Base-by-base conservation (phyloP, 2,329 filamentous ascomycete species). In the Beauveria caledonica region DNA sequence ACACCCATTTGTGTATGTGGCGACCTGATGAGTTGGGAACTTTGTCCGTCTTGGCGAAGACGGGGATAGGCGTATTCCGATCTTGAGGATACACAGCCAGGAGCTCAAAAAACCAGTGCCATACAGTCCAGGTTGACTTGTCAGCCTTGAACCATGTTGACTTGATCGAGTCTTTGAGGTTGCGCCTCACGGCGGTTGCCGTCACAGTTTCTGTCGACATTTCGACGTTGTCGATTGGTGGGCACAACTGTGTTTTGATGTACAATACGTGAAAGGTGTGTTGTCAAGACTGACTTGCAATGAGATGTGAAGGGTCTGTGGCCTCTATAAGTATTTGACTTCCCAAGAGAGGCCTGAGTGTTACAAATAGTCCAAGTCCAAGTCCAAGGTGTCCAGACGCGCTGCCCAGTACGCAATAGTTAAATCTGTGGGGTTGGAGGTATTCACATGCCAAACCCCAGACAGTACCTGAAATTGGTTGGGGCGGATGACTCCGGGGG, bases 11-110 rank as follows among this genome's bases (percentile, higher is more conserved):
- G 62, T 77, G 73, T 11, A 68, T 62, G n/a, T 70, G 67, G 62
- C 62, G 69, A n/a, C 75, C 68, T 0, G 71, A 64, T 9, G 77
- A 58, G 55, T 73, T 70, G 1, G 75, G 76, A n/a, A 78, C 66
- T 42, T 73, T 73, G 25, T 78, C 76, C 0, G 66, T 66, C 64
- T 79, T 79, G 9, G 66, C 40, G 64, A 76, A 73, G 2, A 75
- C 67, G 0, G 76, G 76, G 0, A 75, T 66, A 0, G 69, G 64
- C 21, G 69, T 65, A 40, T 74, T 64, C 36, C 72, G 67, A 11
- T 61, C 50, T 3, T 61, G 23, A 1, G 67, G 69, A 44, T 74
- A 66, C 8, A 68, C 65, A 48, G 66, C 65, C 5, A 74, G 62
- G 0, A 68, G 44, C 45, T 75, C 70, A 27, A 72, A 64, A 11